Percentiles rank a stretch among this genome's conserved stretches.
Evolutionary conservation across 208 protist genomes (phyloP).

Genomic region (Trypanosoma grayi): DNA sequence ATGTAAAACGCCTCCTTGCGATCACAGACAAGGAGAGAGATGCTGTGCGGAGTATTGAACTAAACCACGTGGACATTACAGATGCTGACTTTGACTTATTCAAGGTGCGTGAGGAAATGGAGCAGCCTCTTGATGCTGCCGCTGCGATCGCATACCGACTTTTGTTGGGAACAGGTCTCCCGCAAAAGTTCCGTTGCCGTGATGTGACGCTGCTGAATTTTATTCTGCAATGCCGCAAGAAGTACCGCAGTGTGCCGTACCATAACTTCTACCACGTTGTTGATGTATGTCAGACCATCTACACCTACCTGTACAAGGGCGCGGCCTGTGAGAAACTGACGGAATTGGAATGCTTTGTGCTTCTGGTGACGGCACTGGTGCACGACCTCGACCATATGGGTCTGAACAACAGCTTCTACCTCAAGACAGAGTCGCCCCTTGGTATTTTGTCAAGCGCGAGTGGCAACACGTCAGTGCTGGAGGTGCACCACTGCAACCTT

Average conservation of each 20-base stretch:
- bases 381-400: constrained; percentile 90
- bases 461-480: constrained; percentile 79
- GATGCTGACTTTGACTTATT: constrained; percentile 70
- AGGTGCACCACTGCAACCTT: constrained; percentile 89
- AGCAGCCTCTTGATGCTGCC: constrained; percentile 45
- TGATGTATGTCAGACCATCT: constrained; percentile 77
- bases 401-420: constrained; percentile 90
- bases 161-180: constrained; percentile 53
- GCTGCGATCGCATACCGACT: constrained; percentile 50
- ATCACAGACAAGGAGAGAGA: constrained; percentile 50
- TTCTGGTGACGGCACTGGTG: constrained; percentile 73
- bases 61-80: constrained; percentile 56
- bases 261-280: constrained; percentile 89
- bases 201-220: constrained; percentile 76
- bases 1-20: constrained; percentile 15
- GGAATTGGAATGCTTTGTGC: constrained; percentile 78
- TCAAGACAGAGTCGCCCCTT: constrained; percentile 85
- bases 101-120: constrained; percentile 40
- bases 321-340: constrained; percentile 51
- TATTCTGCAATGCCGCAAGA: constrained; percentile 73
- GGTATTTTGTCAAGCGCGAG: constrained; percentile 80
- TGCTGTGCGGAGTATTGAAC: constrained; percentile 30
- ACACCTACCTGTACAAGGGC: constrained; percentile 65
- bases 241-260: constrained; percentile 83
- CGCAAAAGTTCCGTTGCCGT: constrained; percentile 73